Conservation (phyloP, 305 asterid species). For the Lippia alba region DNA sequence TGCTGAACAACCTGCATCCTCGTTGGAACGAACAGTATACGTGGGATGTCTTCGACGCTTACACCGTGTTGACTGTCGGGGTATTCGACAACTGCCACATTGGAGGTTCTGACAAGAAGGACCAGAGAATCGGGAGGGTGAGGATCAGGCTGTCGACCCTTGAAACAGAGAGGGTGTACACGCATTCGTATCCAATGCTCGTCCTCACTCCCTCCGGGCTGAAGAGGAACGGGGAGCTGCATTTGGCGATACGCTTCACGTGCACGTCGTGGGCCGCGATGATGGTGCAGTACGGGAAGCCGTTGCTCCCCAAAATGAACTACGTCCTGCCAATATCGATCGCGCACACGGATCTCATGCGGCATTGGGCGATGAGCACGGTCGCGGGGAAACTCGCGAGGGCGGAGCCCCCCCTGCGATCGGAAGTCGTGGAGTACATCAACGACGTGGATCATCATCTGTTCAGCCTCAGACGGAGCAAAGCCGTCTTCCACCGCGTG, state of each 20-base stretch:
- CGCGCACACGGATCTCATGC: slow-evolving; percentile 77
- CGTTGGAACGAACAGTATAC: slow-evolving; percentile 95
- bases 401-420: slow-evolving; percentile 86
- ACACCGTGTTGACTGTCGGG: slow-evolving; percentile 82
- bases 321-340: slow-evolving; percentile 77
- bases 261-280: slow-evolving; percentile 87
- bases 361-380: slow-evolving; percentile 75
- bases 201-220: slow-evolving; percentile 78
- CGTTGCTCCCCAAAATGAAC: slow-evolving; percentile 90
- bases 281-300: slow-evolving; percentile 79
- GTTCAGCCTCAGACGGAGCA: slow-evolving; percentile 88
- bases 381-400: slow-evolving; percentile 63
- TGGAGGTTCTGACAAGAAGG: slow-evolving; percentile 67
- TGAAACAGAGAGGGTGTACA: slow-evolving; percentile 73
- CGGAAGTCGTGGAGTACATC: slow-evolving; percentile 84
- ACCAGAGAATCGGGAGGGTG: slow-evolving; percentile 87
- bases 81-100: slow-evolving; percentile 86
- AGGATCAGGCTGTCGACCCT: slow-evolving; percentile 84
- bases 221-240: slow-evolving; percentile 85
- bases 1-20: slow-evolving; percentile 72
- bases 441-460: slow-evolving; percentile 76
- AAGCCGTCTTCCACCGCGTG: slow-evolving; percentile 79
- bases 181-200: slow-evolving; percentile 77
- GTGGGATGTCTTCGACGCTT: slow-evolving; percentile 88
- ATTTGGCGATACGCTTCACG: slow-evolving; percentile 79